phyloP scores from a whole-genome alignment of 192 early-diverging fungal genomes.

The Pilobolus umbonatus region DNA sequence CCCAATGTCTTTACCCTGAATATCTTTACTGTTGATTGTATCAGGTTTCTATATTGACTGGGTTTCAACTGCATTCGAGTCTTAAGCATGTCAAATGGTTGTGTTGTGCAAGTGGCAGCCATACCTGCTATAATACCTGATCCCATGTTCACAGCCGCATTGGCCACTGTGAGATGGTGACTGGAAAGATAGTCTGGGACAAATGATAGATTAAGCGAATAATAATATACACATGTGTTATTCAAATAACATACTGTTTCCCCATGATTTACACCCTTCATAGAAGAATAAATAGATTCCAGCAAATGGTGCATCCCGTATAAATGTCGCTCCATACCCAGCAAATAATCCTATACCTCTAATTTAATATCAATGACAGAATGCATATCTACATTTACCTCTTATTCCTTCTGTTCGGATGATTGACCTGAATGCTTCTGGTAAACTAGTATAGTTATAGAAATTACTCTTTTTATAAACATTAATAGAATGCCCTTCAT shows the following conservation, averaged over 20 bases:
- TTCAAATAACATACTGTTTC: slow-evolving; percentile 31
- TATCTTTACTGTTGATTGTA: slow-evolving; percentile 43
- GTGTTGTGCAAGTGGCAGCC: slow-evolving; percentile 73
- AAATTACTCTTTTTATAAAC: slow-evolving; percentile 60
- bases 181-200: not conserved
- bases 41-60: slow-evolving; percentile 53
- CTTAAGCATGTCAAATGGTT: slow-evolving; percentile 93
- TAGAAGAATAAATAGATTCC: slow-evolving; percentile 89
- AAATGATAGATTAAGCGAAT: slow-evolving; percentile 1
- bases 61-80: slow-evolving; percentile 91
- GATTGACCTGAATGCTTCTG: slow-evolving; percentile 63
- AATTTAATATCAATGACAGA: not conserved
- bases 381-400: slow-evolving; percentile 31
- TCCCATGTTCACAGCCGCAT: slow-evolving; percentile 35
- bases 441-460: slow-evolving; percentile 75
- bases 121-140: slow-evolving; percentile 62
- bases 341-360: slow-evolving; percentile 65
- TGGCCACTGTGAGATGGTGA: slow-evolving; percentile 19
- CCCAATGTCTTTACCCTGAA: slow-evolving; percentile 34
- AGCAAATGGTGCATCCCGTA: slow-evolving; percentile 87
- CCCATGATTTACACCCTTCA: slow-evolving; percentile 64
- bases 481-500: no score
- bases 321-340: slow-evolving; percentile 81
- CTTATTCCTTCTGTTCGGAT: slow-evolving; percentile 60
- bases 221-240: not conserved